Base-by-base conservation (phyloP, 306 rosid species). In the Sindora glabra region DNA sequence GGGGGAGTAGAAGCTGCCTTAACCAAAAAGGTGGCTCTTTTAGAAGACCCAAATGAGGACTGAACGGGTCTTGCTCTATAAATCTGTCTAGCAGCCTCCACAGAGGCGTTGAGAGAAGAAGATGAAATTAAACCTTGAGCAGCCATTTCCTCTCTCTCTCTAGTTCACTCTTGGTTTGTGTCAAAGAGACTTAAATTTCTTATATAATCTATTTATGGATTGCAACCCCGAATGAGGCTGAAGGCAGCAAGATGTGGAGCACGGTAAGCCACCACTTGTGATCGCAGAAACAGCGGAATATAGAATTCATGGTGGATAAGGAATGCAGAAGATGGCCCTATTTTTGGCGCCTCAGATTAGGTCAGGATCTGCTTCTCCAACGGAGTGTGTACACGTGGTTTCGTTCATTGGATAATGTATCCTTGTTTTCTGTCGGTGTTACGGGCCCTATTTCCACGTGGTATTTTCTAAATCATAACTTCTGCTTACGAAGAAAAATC, bases 1-100 rank as follows among this genome's bases (percentile, higher is more conserved):
- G 98, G 98, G 32, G 98, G 95, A 36, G 89, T 72, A 40, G 95
- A 0, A 36, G 81, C 65, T 1, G 96, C 96, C 82, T 67, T 88
- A 30, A 88, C 95, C 11, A 83, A 59, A 59, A 88, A 88, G 64
- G 95, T 86, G 54, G 86, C 44, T 33, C 67, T 86, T 66, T 67
- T 81, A 0, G 85, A 66, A 17, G 67, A 74, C 1, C 76, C 83
- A 68, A 48, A 4, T 2, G 86, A 41, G 21, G 83, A 73, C 17
- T 76, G 89, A 34, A 15, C 52, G 41, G 86, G 8, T 74, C 83
- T 80, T 54, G 75, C 67, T 64, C 87, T 88, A 6, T 86, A 39
- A 25, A 77, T 70, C 48, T 79, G 85, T 53, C 81, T 81, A 0
- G 89, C 84, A 62, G 78, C 77, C 56, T 84, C 86, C 0, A 82